Conservation (phyloP, 129 eudicot species). For the Dittrichia graveolens region DNA sequence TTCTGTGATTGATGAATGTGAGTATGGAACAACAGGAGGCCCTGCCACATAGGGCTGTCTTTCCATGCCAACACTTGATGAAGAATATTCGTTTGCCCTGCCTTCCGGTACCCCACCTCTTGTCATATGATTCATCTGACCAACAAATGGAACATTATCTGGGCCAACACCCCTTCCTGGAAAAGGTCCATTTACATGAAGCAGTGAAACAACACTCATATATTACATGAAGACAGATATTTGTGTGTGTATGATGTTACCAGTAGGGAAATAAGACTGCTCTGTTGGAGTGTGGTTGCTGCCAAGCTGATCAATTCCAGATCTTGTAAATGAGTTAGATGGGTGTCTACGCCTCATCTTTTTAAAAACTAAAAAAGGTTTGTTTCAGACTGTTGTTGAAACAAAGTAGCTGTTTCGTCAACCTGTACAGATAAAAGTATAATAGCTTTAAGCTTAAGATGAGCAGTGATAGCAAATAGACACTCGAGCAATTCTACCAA, state of each 20-base stretch:
- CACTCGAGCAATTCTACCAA: slow-evolving; percentile 15
- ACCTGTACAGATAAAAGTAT: slow-evolving; percentile 38
- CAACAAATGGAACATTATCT: slow-evolving; percentile 40
- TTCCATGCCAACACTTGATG: slow-evolving; percentile 41
- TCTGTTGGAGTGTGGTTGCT: slow-evolving; percentile 36
- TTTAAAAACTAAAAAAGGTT: not conserved
- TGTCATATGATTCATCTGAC: slow-evolving; percentile 36
- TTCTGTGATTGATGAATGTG: slow-evolving; percentile 32
- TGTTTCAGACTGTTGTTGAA: slow-evolving; percentile 6
- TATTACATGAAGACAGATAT: not conserved
- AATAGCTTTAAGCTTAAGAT: slow-evolving; percentile 15
- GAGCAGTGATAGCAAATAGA: slow-evolving; percentile 7
- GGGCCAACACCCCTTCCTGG: slow-evolving; percentile 42
- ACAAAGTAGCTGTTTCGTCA: slow-evolving; percentile 14
- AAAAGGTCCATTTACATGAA: slow-evolving; percentile 7
- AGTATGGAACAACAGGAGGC: slow-evolving; percentile 35
- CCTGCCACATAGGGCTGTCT: slow-evolving; percentile 35
- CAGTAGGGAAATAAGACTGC: slow-evolving; percentile 44
- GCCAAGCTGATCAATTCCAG: slow-evolving; percentile 37
- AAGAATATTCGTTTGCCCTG: slow-evolving; percentile 39
- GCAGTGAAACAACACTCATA: not conserved
- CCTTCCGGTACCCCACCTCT: slow-evolving; percentile 37
- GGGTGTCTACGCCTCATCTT: slow-evolving; percentile 53
- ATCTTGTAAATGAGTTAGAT: slow-evolving; percentile 39
- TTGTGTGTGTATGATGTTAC: slow-evolving; percentile 28